phyloP scores from a whole-genome alignment of 768 basidiomycete species.

The Leccinum uliginosum region DNA sequence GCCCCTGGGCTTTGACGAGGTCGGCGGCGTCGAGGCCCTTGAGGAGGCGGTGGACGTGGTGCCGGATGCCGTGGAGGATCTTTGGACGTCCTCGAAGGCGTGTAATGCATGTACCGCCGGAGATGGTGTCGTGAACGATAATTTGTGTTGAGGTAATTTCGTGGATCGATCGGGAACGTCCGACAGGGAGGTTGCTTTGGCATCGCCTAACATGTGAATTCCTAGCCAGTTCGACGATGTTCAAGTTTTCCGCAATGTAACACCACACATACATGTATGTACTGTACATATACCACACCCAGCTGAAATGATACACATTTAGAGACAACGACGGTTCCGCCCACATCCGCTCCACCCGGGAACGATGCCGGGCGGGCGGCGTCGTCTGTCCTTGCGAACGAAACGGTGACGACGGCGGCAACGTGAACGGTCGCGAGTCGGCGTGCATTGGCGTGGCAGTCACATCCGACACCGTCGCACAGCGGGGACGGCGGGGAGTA shows the following conservation, averaged over 20 bases:
- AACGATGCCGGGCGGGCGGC: conserved; percentile 11
- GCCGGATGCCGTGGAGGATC: conserved; percentile 87
- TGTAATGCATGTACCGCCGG: conserved; percentile 58
- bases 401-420: conserved; percentile 2
- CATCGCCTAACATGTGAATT: too few species aligned
- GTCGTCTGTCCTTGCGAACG: conserved; percentile 10
- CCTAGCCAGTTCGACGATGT: too few species aligned
- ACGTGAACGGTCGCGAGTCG: conserved; percentile 21
- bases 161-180: too few species aligned
- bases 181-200: neutral
- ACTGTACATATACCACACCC: neutral
- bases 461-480: neutral
- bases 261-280: too few species aligned
- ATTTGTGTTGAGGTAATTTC: too few species aligned
- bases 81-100: conserved; percentile 77
- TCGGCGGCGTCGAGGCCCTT: conserved; percentile 86
- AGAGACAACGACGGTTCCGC: neutral
- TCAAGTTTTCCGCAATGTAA: too few species aligned
- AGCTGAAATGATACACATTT: neutral
- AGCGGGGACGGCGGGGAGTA: conserved; percentile 19
- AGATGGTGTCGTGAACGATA: conserved; percentile 47
- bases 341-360: conserved; percentile 24
- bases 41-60: conserved; percentile 86
- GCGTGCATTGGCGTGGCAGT: conserved; percentile 6
- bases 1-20: conserved; percentile 64